Conservation (phyloP, 768 basidiomycete species). For the Hortiboletus flavorubellus region DNA sequence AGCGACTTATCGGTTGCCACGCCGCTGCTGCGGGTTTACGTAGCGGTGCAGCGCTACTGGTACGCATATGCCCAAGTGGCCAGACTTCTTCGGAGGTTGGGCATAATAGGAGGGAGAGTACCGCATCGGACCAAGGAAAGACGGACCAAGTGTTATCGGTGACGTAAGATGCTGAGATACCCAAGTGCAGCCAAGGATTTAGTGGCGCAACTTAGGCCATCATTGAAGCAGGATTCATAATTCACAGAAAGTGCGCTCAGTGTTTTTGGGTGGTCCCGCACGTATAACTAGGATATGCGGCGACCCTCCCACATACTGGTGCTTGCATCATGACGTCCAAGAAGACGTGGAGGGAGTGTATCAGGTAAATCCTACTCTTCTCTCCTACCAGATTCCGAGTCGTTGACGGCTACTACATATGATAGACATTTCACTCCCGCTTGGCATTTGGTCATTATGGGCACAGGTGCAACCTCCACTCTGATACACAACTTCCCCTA, state of each 20-base stretch:
- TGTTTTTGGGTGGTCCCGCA: not conserved
- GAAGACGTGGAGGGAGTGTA: conserved; percentile 37
- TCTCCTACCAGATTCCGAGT: not conserved
- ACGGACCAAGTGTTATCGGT: not conserved
- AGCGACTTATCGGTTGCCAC: conserved; percentile 48
- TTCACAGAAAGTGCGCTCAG: too few relatives aligned
- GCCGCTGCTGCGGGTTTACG: conserved; percentile 49
- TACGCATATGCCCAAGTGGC: conserved; percentile 30
- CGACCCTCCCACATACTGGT: not conserved
- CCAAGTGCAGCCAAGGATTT: too few relatives aligned
- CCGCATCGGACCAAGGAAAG: conserved; percentile 1
- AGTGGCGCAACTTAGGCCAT: not conserved
- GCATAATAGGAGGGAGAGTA: conserved; percentile 6
- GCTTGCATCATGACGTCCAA: conserved; percentile 11
- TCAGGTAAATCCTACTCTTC: conserved; percentile 23
- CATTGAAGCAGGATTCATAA: not conserved
- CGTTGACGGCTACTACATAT: not conserved
- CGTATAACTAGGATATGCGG: not conserved
- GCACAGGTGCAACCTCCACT: conserved; percentile 41
- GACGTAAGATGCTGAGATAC: too few relatives aligned
- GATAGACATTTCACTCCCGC: conserved; percentile 45
- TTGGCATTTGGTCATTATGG: conserved; percentile 49
- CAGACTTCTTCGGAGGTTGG: conserved; percentile 40
- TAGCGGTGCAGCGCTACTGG: conserved; percentile 41
- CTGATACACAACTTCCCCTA: conserved; percentile 45